phyloP scores from a whole-genome alignment of 805 yeast species.

The Candida succiphila region DNA sequence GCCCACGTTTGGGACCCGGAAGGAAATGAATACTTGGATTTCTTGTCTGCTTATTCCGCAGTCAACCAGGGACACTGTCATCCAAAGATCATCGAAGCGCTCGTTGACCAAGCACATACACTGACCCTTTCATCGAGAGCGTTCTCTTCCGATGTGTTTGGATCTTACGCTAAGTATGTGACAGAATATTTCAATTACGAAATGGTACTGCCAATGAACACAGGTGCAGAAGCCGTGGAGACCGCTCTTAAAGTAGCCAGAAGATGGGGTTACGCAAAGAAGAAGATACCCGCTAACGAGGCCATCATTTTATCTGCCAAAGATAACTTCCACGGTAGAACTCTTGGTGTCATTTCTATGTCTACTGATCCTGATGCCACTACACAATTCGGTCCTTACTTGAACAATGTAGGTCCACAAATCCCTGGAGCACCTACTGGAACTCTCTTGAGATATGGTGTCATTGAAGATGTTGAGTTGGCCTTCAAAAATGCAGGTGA shows the following conservation, averaged over 20 bases:
- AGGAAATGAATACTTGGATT: conserved; percentile 88
- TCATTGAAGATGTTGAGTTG: conserved; percentile 73
- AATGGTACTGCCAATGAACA: conserved; percentile 93
- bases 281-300: conserved; percentile 73
- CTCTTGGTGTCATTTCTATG: conserved; percentile 91
- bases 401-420: conserved; percentile 73
- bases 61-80: conserved; percentile 98
- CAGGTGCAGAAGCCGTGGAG: conserved; percentile 98
- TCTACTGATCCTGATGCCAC: conserved; percentile 94
- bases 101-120: conserved; percentile 75
- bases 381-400: conserved; percentile 81
- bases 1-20: conserved; percentile 98
- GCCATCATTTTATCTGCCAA: conserved; percentile 84
- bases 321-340: conserved; percentile 94
- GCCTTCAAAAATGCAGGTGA: conserved; percentile 81
- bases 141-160: conserved; percentile 82
- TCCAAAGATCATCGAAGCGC: conserved; percentile 79
- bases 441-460: conserved; percentile 67
- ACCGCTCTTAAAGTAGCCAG: conserved; percentile 90
- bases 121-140: conserved; percentile 89
- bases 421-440: conserved; percentile 65
- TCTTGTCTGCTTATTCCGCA: conserved; percentile 91
- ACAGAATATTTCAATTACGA: conserved; percentile 88
- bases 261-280: conserved; percentile 91
- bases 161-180: conserved; percentile 75